Evolutionary conservation across 805 yeast genomes (phyloP), one percentile per base, ranked within the genome.

Genomic region (Monosporozyma aerobia): DNA sequence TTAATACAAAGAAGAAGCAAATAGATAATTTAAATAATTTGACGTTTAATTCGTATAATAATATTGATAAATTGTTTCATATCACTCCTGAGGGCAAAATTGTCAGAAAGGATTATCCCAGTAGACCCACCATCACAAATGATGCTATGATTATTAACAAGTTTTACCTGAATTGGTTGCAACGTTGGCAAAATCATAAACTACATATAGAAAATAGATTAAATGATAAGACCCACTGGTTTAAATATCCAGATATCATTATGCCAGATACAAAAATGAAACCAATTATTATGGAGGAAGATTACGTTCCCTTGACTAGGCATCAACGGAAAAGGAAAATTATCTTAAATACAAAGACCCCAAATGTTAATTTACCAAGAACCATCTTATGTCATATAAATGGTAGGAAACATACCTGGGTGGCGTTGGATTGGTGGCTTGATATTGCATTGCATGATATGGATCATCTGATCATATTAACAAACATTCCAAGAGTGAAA

Each of bases 401-500:
- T 56, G 95, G 88, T 1, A 71, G 90, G 54, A 74, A 70, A 51
- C 92, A 86, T 67, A 83, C 94, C 0, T 86, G 95, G 95, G 87
- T 84, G 7, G 82, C 89, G 1, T 65, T 86, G 39, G 95, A 86
- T 63, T 86, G 87, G 84, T 70, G 78, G 7, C 69, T 83, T 53
- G 71, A 72, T 45, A 69, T 72, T 44, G 67, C 81, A 9, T 64
- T 82, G 3, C 80, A 78, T 56, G 71, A 81, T 60, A 87, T 88
- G 8, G 95, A 86, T 63, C 76, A 80, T 9, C 66, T 86, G 5
- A 77, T 85, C 4, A 75, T 86, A 5, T 75, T 80, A 9, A 75
- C 89, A 1, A 66, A 64, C 47, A 50, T 67, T 29, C 70, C 71
- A 2, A 47, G 58, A 46, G 49, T 59, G 7, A 37, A 29, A 23